Evolutionary conservation across 2,329 filamentous ascomycete species (phyloP), one percentile per base, ranked within the genome.

Genomic region (Clarireedia homoeocarpa): DNA sequence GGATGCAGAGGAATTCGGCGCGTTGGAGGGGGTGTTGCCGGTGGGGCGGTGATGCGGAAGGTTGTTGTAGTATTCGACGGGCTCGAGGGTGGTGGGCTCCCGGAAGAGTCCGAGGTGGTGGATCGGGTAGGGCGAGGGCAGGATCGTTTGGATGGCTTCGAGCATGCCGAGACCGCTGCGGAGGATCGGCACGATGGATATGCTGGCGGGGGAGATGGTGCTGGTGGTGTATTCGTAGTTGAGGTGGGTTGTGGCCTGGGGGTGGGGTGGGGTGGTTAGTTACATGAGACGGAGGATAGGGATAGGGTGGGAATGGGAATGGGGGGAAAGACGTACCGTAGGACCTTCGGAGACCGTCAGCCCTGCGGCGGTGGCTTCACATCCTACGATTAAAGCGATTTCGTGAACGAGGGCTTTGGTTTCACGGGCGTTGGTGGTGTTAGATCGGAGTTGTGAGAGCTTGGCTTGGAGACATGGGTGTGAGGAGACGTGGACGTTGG

Each of bases 51-150:
- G 86, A 73, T 89, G 86, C 38, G 91, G 91, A 20, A 96, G 84
- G 73, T 96, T 96, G 78, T 96, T 96, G 81, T 96, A 96, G 80
- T 96, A 96, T 74, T 96, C 91, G 57, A 96, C 91, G 3, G 91
- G 90, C 66, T 90, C 84, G 56, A 96, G 84, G 46, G 89, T 92
- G 56, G 83, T 83, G 58, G 88, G 89, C 71, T 96, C 91, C 68
- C 91, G 89, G 78, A 92, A 97, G 68, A 97, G 86, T 63, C 94
- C 92, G 6, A 97, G 86, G 71, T 97, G 92, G 75, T 97, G 91
- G 61, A 96, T 82, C 6, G 91, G 86, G 34, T 92, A 88, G 14
- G 89, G 81, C 39, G 73, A 70, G 17, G 92, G 91, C 58, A 97
- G 89, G 66, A 97, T 79, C 27, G 84, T 85, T 74, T 92, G 86